phyloP scores from a whole-genome alignment of 805 yeast genomes.

The Saccharomycopsis capsularis region DNA sequence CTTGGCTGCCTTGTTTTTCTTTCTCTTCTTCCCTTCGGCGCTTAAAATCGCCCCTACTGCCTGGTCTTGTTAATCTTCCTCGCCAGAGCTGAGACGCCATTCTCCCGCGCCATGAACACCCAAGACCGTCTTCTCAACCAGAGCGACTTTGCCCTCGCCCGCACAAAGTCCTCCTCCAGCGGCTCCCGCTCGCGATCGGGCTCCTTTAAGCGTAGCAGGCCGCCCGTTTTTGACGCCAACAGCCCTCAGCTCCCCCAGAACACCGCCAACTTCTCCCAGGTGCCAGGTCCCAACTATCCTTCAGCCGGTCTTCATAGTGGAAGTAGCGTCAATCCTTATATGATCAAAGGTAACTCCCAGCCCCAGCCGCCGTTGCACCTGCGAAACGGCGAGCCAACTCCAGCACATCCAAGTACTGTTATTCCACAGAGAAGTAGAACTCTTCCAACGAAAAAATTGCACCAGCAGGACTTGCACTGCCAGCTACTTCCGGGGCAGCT shows the following conservation, averaged over 20 bases:
- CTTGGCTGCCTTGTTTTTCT: too few species aligned
- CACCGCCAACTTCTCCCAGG: background rate
- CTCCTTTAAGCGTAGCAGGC: constrained; percentile 6
- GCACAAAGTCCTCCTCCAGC: background rate
- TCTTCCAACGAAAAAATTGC: constrained; percentile 6
- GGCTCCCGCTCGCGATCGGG: constrained; percentile 1
- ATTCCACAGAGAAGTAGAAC: constrained; percentile 8
- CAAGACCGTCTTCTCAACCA: constrained; percentile 8
- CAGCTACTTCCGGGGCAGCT: too few species aligned
- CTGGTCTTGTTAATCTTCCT: too few species aligned
- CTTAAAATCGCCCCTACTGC: too few species aligned
- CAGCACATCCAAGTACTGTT: too few species aligned
- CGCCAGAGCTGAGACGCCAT: too few species aligned
- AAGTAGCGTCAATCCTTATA: background rate
- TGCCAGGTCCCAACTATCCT: background rate
- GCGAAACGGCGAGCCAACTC: background rate
- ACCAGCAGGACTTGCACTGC: too few species aligned
- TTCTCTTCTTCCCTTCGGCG: too few species aligned
- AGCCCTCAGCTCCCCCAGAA: background rate
- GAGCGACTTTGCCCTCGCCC: constrained; percentile 4
- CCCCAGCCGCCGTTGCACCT: background rate
- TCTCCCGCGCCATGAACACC: background rate
- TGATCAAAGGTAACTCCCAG: background rate
- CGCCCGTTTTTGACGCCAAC: constrained; percentile 1
- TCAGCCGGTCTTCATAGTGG: background rate